Evolutionary conservation across 805 yeast genomes (phyloP).

Genomic region (Pichia occidentalis): DNA sequence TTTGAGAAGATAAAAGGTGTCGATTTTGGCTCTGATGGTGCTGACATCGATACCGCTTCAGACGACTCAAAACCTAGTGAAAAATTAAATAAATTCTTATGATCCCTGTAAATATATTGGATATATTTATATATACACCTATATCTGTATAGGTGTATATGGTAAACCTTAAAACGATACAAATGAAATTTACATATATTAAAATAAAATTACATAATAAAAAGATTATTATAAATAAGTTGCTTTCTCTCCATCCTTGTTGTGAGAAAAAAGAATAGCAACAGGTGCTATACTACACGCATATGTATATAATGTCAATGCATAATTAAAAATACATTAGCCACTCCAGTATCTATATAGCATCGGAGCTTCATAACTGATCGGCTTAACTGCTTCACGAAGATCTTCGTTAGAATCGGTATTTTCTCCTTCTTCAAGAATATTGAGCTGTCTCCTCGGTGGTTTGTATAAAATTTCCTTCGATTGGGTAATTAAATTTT

Average conservation of each 20-base stretch:
- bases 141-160: too few species aligned
- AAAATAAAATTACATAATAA: not conserved
- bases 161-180: too few species aligned
- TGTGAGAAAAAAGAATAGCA: too few species aligned
- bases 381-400: constrained; percentile 39
- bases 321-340: constrained; percentile 19
- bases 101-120: constrained; percentile 7
- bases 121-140: too few species aligned
- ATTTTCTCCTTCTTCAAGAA: constrained; percentile 25
- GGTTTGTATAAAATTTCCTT: constrained; percentile 26
- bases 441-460: constrained; percentile 29
- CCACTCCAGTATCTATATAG: constrained; percentile 64
- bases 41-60: not conserved
- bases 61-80: constrained; percentile 3
- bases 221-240: not conserved
- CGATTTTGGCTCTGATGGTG: constrained; percentile 2
- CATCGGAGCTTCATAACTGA: constrained; percentile 56
- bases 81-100: constrained; percentile 17
- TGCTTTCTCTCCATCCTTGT: too few species aligned
- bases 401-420: constrained; percentile 21
- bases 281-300: too few species aligned
- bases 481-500: constrained; percentile 24
- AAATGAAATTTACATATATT: not conserved
- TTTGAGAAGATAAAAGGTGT: constrained; percentile 11
- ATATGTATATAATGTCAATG: constrained; percentile 5